Conservation (phyloP, 306 rosid species). For the Potentilla sterilis region DNA sequence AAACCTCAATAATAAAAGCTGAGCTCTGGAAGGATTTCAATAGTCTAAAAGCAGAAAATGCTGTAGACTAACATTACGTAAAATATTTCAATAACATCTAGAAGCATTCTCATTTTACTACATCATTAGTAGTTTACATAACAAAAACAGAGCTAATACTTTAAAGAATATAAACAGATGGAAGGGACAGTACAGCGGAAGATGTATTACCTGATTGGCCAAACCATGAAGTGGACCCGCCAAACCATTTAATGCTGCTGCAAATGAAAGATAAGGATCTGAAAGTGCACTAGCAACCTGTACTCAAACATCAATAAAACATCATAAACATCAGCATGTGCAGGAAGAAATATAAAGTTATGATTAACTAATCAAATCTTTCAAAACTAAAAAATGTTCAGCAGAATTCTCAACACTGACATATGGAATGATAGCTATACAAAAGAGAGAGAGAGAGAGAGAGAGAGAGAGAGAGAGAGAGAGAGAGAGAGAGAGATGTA, state of each 20-base stretch:
- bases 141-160: background rate
- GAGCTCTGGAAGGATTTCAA: background rate
- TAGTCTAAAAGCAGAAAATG: background rate
- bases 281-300: constrained; percentile 96
- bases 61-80: background rate
- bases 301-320: constrained; percentile 26
- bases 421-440: background rate
- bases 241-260: constrained; percentile 96
- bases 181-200: constrained; percentile 10
- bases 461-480: no score
- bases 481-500: background rate
- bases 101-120: background rate
- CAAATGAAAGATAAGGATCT: constrained; percentile 95
- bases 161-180: background rate
- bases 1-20: background rate
- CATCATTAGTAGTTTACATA: background rate
- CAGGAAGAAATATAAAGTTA: background rate
- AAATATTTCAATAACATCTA: background rate
- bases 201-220: constrained; percentile 88
- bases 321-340: constrained; percentile 16
- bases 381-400: background rate
- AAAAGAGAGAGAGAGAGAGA: no score
- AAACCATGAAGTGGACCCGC: constrained; percentile 99
- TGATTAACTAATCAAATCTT: constrained; percentile 3
- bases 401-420: background rate